Evolutionary conservation across 1,139 yeast genomes (phyloP).

Genomic region (Yamadazyma epiphylla): DNA sequence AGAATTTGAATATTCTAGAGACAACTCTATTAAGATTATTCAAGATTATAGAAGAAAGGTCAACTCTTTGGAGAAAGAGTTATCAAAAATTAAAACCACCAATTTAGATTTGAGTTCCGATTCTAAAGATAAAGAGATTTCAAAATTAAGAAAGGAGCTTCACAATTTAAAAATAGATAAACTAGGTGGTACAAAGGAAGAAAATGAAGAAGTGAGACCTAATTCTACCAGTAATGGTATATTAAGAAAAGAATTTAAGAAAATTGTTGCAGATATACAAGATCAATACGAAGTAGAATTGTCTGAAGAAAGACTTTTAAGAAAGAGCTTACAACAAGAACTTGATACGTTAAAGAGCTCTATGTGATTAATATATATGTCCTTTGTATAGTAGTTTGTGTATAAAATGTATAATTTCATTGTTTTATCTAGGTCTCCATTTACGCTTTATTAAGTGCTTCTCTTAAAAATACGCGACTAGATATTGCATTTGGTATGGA

Average conservation of each 20-base stretch:
- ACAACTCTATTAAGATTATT: conserved; percentile 43
- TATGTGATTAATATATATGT: background rate
- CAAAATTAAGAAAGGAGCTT: conserved; percentile 45
- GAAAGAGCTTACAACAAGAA: conserved; percentile 46
- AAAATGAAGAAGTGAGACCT: conserved; percentile 3
- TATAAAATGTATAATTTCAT: background rate
- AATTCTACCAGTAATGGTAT: conserved; percentile 37
- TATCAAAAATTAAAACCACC: conserved; percentile 21
- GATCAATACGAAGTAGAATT: conserved; percentile 58
- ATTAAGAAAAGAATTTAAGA: conserved; percentile 67
- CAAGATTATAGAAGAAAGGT: conserved; percentile 48
- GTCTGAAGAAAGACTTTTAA: conserved; percentile 52
- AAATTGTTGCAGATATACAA: conserved; percentile 60
- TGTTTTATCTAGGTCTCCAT: conserved; percentile 16
- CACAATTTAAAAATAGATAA: conserved; percentile 48
- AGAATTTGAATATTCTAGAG: conserved; percentile 57
- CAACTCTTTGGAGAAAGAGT: conserved; percentile 41
- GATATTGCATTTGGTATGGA: no score
- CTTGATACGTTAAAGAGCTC: conserved; percentile 8
- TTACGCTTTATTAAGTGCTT: no score
- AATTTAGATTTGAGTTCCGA: conserved; percentile 6
- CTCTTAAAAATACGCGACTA: no score
- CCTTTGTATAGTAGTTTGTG: background rate
- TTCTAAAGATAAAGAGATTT: conserved; percentile 44
- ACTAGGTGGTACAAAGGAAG: conserved; percentile 27